Evolutionary conservation across 352 stramenopile genomes (phyloP).

Genomic region (Phytophthora fragariaefolia): DNA sequence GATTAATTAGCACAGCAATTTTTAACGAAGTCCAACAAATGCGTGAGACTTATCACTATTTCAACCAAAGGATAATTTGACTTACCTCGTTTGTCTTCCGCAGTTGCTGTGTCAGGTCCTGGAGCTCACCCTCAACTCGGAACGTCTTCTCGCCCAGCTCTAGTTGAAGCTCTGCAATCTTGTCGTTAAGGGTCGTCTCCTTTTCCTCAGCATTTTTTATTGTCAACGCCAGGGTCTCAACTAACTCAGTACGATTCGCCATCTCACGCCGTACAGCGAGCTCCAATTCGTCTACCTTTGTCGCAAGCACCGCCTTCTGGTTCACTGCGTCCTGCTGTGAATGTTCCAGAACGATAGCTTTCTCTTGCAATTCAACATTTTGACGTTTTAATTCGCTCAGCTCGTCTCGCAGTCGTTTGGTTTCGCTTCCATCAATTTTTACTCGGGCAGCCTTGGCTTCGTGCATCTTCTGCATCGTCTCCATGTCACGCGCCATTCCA

Average conservation of each 20-base stretch:
- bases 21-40: neutral
- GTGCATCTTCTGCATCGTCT: conserved; percentile 78
- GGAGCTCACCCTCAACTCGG: conserved; percentile 63
- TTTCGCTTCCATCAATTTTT: conserved; percentile 74
- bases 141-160: conserved; percentile 75
- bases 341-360: conserved; percentile 58
- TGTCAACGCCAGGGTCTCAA: conserved; percentile 73
- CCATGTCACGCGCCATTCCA: conserved; percentile 63
- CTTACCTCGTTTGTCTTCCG: conserved; percentile 74
- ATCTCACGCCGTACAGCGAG: conserved; percentile 61
- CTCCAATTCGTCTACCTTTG: conserved; percentile 65
- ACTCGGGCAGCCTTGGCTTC: conserved; percentile 56
- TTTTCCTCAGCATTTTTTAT: conserved; percentile 65
- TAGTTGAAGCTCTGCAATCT: conserved; percentile 52
- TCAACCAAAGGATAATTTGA: neutral
- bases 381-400: conserved; percentile 38
- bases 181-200: conserved; percentile 49
- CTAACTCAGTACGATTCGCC: conserved; percentile 68
- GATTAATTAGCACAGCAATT: neutral
- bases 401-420: conserved; percentile 59
- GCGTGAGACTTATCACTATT: neutral
- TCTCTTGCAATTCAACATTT: conserved; percentile 54
- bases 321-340: conserved; percentile 37
- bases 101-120: conserved; percentile 57
- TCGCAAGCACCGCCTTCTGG: conserved; percentile 45